A percentile compares a stretch with the other conserved stretches of the same genome.
These are phyloP conservation scores for Chionographis japonica DNA, from an alignment of 106 monocot genomes.

Conservation along the genomic window DNA sequence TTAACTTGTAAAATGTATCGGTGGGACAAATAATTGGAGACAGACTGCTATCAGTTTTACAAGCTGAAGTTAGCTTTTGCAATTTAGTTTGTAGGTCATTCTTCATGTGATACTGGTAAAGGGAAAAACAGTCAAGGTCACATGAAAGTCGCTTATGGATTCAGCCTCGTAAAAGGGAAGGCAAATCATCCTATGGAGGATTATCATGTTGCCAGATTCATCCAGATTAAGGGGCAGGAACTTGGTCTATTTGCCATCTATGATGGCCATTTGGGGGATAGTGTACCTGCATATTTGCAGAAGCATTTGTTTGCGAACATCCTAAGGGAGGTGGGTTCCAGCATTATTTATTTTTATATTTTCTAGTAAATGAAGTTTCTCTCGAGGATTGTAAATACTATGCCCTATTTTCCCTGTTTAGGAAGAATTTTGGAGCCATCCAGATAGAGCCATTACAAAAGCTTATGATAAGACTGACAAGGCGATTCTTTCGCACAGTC, in stretches of 20 bases:
- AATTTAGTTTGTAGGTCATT: conserved; percentile 33
- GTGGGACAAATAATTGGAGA: not conserved
- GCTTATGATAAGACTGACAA: conserved; percentile 90
- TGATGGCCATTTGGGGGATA: conserved; percentile 83
- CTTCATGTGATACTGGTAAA: conserved; percentile 43
- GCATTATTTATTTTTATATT: not conserved
- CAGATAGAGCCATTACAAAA: conserved; percentile 61
- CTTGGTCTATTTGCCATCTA: conserved; percentile 83
- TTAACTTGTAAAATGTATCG: not conserved
- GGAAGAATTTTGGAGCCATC: conserved; percentile 76
- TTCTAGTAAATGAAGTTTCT: not conserved
- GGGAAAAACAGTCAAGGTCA: conserved; percentile 49
- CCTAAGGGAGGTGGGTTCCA: conserved; percentile 49
- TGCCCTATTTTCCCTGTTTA: conserved; percentile 3
- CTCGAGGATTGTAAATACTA: not conserved
- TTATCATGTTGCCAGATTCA: conserved; percentile 70
- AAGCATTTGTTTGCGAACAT: conserved; percentile 80
- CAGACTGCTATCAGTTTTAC: not conserved
- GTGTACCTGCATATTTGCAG: conserved; percentile 69
- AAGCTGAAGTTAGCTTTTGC: conserved; percentile 5
- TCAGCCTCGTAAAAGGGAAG: conserved; percentile 67
- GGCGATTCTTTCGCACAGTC: conserved; percentile 65
- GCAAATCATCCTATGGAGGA: conserved; percentile 92
- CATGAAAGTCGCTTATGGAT: conserved; percentile 58
- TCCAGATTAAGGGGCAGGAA: conserved; percentile 38